phyloP scores from a whole-genome alignment of 352 stramenopile genomes.

The Phytophthora pseudosyringae region DNA sequence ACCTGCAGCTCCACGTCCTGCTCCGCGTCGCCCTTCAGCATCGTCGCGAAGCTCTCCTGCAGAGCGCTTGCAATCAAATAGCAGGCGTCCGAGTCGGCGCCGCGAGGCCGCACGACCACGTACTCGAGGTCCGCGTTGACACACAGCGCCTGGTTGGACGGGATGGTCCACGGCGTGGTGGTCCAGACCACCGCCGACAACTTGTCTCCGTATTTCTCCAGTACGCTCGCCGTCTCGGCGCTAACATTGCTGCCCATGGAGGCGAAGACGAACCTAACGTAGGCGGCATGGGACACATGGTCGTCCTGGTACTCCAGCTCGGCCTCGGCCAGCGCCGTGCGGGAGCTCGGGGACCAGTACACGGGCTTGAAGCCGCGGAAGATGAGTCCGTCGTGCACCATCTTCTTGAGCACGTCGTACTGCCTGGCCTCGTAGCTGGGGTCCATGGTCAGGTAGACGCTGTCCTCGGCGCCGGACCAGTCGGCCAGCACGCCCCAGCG shows the following conservation, averaged over 20 bases:
- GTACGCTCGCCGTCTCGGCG: slow-evolving; percentile 21
- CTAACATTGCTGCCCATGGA: slow-evolving; percentile 35
- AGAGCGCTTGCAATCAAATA: slow-evolving; percentile 74
- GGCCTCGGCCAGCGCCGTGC: slow-evolving; percentile 97
- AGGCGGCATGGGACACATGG: slow-evolving; percentile 96
- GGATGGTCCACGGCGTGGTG: slow-evolving; percentile 99
- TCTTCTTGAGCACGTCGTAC: slow-evolving; percentile 97
- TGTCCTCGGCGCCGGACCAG: slow-evolving; percentile 75
- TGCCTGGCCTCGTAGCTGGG: slow-evolving; percentile 96
- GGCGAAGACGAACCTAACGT: slow-evolving; percentile 88
- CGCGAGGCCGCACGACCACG: slow-evolving; percentile 77
- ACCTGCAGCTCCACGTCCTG: slow-evolving; percentile 45
- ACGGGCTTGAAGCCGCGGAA: slow-evolving; percentile 98
- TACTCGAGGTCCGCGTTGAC: slow-evolving; percentile 96
- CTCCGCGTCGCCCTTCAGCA: slow-evolving; percentile 23
- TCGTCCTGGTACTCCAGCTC: slow-evolving; percentile 99
- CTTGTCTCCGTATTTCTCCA: slow-evolving; percentile 49
- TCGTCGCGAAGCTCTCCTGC: slow-evolving; percentile 49
- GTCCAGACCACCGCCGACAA: slow-evolving; percentile 95
- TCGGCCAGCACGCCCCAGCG: slow-evolving; percentile 95
- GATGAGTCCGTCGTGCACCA: slow-evolving; percentile 96
- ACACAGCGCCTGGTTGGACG: slow-evolving; percentile 97
- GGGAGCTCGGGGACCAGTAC: slow-evolving; percentile 98
- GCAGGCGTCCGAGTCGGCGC: slow-evolving; percentile 34
- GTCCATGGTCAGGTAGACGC: slow-evolving; percentile 94